phyloP scores from a whole-genome alignment of 2,329 filamentous ascomycete species.

The Penicillium brasilianum region DNA sequence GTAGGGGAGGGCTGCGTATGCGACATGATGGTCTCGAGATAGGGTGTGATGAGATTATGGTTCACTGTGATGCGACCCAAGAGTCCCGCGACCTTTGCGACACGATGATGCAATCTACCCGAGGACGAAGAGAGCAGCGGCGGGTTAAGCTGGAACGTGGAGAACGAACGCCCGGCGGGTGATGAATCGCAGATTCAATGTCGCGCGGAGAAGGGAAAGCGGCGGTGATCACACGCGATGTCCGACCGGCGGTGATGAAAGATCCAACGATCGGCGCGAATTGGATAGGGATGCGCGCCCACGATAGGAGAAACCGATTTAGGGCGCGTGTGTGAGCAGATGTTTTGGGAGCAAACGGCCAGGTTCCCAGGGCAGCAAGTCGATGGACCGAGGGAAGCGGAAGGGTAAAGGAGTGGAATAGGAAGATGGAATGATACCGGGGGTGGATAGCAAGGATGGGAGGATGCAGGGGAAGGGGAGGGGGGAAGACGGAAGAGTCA shows the following conservation, averaged over 20 bases:
- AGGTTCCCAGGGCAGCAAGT: background rate
- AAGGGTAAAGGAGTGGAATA: constrained; percentile 15
- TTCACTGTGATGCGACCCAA: constrained; percentile 29
- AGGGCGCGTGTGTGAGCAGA: constrained; percentile 11
- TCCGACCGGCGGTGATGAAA: constrained; percentile 10
- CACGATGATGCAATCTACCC: constrained; percentile 40
- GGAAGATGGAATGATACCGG: constrained; percentile 2
- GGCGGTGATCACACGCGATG: background rate
- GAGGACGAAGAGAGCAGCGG: constrained; percentile 3
- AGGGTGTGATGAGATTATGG: constrained; percentile 15
- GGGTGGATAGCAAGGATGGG: constrained; percentile 12
- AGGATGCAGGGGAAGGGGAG: constrained; percentile 11
- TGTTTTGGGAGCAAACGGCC: constrained; percentile 10
- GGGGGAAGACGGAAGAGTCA: constrained; percentile 8
- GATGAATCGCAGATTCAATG: constrained; percentile 1
- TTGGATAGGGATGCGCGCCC: constrained; percentile 1
- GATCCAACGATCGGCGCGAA: constrained; percentile 3
- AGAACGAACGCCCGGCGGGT: background rate
- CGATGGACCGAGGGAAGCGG: background rate
- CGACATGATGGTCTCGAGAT: constrained; percentile 59
- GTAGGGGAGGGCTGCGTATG: constrained; percentile 82
- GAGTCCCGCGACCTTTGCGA: constrained; percentile 28
- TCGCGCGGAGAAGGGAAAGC: background rate
- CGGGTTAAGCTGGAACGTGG: background rate
- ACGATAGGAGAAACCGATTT: constrained; percentile 9